Percentiles rank a stretch among this genome's conserved stretches.
Evolutionary conservation across 129 eudicot species (phyloP).

Genomic region (Escallonia herrerae): DNA sequence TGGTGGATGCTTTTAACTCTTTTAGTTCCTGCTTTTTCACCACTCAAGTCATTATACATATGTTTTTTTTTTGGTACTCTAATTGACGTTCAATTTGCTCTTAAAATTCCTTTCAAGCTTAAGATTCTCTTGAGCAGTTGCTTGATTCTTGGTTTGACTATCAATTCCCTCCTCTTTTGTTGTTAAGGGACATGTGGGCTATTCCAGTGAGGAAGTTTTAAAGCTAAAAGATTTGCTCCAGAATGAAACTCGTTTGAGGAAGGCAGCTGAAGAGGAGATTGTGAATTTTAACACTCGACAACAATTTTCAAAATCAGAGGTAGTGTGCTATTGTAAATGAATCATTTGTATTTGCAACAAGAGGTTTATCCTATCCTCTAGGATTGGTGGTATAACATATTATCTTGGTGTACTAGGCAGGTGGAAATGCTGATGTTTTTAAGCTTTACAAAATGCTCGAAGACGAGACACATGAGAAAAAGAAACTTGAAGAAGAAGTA

Average conservation of each 20-base stretch:
- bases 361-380: constrained; percentile 2
- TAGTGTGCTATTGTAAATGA: constrained; percentile 16
- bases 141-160: not conserved
- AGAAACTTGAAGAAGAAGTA: constrained; percentile 87
- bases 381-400: constrained; percentile 17
- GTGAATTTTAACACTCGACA: constrained; percentile 49
- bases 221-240: constrained; percentile 68
- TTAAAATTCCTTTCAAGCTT: not conserved
- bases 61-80: not conserved
- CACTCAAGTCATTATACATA: no score
- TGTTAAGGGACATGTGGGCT: constrained; percentile 33
- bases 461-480: constrained; percentile 69
- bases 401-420: constrained; percentile 56
- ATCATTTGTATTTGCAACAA: constrained; percentile 8
- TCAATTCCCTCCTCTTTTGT: constrained; percentile 4
- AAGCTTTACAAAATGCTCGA: constrained; percentile 68
- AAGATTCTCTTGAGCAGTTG: not conserved
- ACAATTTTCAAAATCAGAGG: constrained; percentile 49
- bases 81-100: not conserved
- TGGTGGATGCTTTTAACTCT: no score
- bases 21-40: no score
- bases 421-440: constrained; percentile 57
- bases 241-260: constrained; percentile 55
- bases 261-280: constrained; percentile 84
- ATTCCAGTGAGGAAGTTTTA: constrained; percentile 41